Evolutionary conservation across 2,329 filamentous ascomycete genomes (phyloP).

Genomic region (Hypomyces rosellus): DNA sequence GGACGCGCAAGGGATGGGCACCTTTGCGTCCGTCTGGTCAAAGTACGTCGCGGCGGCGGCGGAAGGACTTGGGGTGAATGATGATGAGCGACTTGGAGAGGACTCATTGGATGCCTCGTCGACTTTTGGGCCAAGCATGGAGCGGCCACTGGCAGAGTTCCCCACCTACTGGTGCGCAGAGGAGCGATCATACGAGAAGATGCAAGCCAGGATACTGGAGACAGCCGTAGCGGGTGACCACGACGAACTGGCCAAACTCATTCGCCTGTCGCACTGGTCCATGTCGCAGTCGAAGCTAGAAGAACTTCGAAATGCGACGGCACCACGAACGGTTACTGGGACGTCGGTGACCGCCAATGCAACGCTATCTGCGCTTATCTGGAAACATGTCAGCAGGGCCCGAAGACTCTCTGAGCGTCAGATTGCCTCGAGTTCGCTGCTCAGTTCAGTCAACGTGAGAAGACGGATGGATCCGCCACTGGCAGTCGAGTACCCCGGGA

Average conservation of each 20-base stretch:
- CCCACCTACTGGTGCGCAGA: slow-evolving; percentile 1
- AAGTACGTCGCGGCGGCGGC: slow-evolving; percentile 9
- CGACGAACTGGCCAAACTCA: slow-evolving; percentile 5
- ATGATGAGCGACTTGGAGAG: slow-evolving; percentile 3
- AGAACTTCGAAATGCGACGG: slow-evolving; percentile 5
- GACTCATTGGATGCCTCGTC: slow-evolving; percentile 6
- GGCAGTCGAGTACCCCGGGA: slow-evolving; percentile 11
- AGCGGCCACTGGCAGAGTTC: slow-evolving; percentile 9
- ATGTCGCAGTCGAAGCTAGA: slow-evolving; percentile 7
- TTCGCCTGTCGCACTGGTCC: slow-evolving; percentile 9
- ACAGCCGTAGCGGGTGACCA: slow-evolving; percentile 9
- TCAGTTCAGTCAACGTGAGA: slow-evolving; percentile 10
- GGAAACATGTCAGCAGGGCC: slow-evolving; percentile 11
- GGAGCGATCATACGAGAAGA: slow-evolving; percentile 10
- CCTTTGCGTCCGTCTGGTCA: slow-evolving; percentile 9
- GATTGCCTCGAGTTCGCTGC: slow-evolving; percentile 9
- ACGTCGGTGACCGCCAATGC: slow-evolving; percentile 7
- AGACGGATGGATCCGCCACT: slow-evolving; percentile 11
- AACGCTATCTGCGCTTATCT: slow-evolving; percentile 12
- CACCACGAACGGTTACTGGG: slow-evolving; percentile 6
- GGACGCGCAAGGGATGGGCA: slow-evolving; percentile 12
- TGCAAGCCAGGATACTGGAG: slow-evolving; percentile 9
- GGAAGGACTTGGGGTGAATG: neutral
- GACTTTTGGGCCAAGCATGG: slow-evolving; percentile 5
- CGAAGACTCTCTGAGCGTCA: slow-evolving; percentile 9